Percentiles rank a stretch among this genome's conserved stretches.
Conservation (phyloP, 805 yeast species). For the Pichia paraexigua region DNA sequence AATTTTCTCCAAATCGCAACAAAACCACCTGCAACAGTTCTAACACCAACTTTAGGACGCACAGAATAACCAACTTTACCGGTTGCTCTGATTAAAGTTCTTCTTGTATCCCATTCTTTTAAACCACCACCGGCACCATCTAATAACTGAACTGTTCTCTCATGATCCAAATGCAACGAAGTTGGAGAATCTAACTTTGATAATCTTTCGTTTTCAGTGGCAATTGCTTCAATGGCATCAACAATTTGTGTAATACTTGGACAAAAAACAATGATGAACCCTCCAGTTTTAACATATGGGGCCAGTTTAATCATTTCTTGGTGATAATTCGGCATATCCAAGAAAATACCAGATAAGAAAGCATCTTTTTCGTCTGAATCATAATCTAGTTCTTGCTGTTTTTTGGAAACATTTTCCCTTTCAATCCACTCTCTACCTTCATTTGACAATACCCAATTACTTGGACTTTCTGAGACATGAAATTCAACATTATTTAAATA, state of each 20-base stretch:
- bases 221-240: conserved; percentile 30
- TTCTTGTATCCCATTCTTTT: conserved; percentile 44
- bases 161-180: conserved; percentile 12
- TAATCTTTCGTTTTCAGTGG: conserved; percentile 11
- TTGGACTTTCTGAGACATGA: conserved; percentile 34
- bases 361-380: conserved; percentile 19
- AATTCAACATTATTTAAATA: conserved; percentile 39
- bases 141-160: conserved; percentile 33
- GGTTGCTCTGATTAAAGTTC: conserved; percentile 32
- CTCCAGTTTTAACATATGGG: conserved; percentile 30
- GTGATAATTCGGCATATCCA: conserved; percentile 40
- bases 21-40: conserved; percentile 45
- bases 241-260: conserved; percentile 44
- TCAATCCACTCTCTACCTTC: conserved; percentile 20
- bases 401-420: conserved; percentile 11
- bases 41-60: conserved; percentile 42
- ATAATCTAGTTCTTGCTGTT: conserved; percentile 7
- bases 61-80: conserved; percentile 37
- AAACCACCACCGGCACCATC: conserved; percentile 46
- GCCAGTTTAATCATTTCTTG: conserved; percentile 29
- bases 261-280: conserved; percentile 37
- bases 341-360: conserved; percentile 36
- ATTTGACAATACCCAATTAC: conserved; percentile 29
- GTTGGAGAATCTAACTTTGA: conserved; percentile 2
- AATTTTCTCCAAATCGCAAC: conserved; percentile 35